Evolutionary conservation across 108 stramenopile species (phyloP).

Genomic region (Cyclotella kingstonii): DNA sequence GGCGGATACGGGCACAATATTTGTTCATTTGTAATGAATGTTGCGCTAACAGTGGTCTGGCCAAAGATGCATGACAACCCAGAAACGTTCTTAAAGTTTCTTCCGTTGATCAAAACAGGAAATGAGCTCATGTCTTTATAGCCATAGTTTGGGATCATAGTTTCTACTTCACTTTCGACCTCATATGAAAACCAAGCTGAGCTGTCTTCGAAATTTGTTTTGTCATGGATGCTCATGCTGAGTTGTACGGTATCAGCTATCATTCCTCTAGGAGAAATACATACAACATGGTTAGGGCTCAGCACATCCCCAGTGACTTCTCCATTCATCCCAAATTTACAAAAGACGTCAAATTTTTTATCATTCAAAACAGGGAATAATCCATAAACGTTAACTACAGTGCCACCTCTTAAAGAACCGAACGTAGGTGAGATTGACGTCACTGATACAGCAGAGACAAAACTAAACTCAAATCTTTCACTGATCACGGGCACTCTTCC

Average conservation of each 20-base stretch:
- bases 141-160: slow-evolving; percentile 27
- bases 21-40: slow-evolving; percentile 23
- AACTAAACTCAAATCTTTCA: slow-evolving; percentile 18
- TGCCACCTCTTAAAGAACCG: slow-evolving; percentile 35
- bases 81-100: slow-evolving; percentile 24
- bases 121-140: slow-evolving; percentile 4
- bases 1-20: slow-evolving; percentile 28
- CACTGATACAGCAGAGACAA: slow-evolving; percentile 20
- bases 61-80: slow-evolving; percentile 40
- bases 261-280: slow-evolving; percentile 16
- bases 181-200: slow-evolving; percentile 34
- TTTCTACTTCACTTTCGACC: slow-evolving; percentile 23
- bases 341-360: slow-evolving; percentile 6
- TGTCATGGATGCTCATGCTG: slow-evolving; percentile 26
- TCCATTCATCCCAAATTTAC: slow-evolving; percentile 32
- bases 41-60: slow-evolving; percentile 10
- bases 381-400: slow-evolving; percentile 24
- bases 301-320: slow-evolving; percentile 18
- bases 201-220: slow-evolving; percentile 22
- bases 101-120: slow-evolving; percentile 26
- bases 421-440: slow-evolving; percentile 18
- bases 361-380: slow-evolving; percentile 9
- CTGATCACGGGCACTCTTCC: neutral
- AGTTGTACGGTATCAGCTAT: slow-evolving; percentile 24
- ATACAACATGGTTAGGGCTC: slow-evolving; percentile 24